phyloP scores from a whole-genome alignment of 2,329 filamentous ascomycete genomes.

The Aspergillus tubingensis region DNA sequence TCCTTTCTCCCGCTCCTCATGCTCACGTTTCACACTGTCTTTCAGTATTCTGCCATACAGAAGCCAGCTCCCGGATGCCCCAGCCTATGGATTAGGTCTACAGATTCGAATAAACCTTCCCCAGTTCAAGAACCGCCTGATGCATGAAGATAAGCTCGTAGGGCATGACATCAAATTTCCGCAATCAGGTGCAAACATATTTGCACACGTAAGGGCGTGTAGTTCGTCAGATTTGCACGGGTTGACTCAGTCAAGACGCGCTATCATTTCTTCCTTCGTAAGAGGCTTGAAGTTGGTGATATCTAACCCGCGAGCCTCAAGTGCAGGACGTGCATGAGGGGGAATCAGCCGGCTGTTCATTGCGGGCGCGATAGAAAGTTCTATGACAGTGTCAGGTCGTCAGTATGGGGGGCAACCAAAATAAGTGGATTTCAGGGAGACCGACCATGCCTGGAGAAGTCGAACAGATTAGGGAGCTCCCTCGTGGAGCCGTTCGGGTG shows the following conservation, averaged over 20 bases:
- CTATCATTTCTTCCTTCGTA: slow-evolving; percentile 95
- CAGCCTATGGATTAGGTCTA: slow-evolving; percentile 29
- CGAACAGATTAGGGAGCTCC: slow-evolving; percentile 84
- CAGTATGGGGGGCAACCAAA: slow-evolving; percentile 3
- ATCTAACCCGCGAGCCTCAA: slow-evolving; percentile 79
- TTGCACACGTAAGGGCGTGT: slow-evolving; percentile 41
- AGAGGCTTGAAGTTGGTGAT: slow-evolving; percentile 92
- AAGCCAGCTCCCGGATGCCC: slow-evolving; percentile 28
- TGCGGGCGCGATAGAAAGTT: slow-evolving; percentile 90
- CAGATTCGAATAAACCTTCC: slow-evolving; percentile 31
- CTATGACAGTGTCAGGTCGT: slow-evolving; percentile 50
- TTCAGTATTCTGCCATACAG: slow-evolving; percentile 20
- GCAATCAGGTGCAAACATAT: slow-evolving; percentile 31
- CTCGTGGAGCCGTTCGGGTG: slow-evolving; percentile 77
- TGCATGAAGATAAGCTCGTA: slow-evolving; percentile 34
- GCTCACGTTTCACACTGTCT: slow-evolving; percentile 18
- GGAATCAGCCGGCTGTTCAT: slow-evolving; percentile 90
- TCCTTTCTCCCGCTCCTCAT: slow-evolving; percentile 14
- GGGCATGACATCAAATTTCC: slow-evolving; percentile 33
- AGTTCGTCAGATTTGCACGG: slow-evolving; percentile 37
- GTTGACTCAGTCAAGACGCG: slow-evolving; percentile 81
- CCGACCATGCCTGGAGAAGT: slow-evolving; percentile 92
- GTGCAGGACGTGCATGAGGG: slow-evolving; percentile 71
- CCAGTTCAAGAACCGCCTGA: slow-evolving; percentile 35
- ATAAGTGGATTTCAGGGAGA: slow-evolving; percentile 19